Conservation (phyloP, 495 filamentous ascomycete genomes). For the Aspergillus haitiensis region DNA sequence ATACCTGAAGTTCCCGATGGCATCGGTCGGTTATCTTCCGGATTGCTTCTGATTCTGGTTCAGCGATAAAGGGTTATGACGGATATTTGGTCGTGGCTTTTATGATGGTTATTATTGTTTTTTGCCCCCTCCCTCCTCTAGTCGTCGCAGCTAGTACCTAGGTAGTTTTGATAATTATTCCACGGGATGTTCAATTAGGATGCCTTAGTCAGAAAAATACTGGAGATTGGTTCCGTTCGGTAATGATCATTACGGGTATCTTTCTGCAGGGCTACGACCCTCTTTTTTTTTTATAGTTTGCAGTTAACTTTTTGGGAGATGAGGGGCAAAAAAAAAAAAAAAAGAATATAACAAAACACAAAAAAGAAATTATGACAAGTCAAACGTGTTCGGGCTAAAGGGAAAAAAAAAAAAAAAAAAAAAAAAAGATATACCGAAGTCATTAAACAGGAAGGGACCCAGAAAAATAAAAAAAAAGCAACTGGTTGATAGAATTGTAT, state of each 20-base stretch:
- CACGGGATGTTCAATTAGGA: too few species aligned
- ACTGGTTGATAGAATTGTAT: background rate
- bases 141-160: too few species aligned
- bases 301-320: background rate
- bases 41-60: constrained; percentile 2
- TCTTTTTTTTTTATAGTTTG: background rate
- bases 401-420: constrained; percentile 13
- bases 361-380: constrained; percentile 1
- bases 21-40: constrained; percentile 17
- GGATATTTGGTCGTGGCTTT: background rate
- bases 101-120: too few species aligned
- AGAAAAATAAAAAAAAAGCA: constrained; percentile 9
- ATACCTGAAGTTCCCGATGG: constrained; percentile 28
- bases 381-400: constrained; percentile 15
- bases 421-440: background rate
- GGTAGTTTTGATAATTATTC: too few species aligned
- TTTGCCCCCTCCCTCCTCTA: too few species aligned
- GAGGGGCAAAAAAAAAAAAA: constrained; percentile 8
- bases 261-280: too few species aligned
- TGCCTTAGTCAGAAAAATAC: background rate
- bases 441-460: background rate
- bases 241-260: background rate
- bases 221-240: background rate
- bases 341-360: background rate
- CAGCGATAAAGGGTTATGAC: background rate